Evolutionary conservation across 2,329 filamentous ascomycete species (phyloP).

Genomic region (Pseudocercospora pini-densiflorae): DNA sequence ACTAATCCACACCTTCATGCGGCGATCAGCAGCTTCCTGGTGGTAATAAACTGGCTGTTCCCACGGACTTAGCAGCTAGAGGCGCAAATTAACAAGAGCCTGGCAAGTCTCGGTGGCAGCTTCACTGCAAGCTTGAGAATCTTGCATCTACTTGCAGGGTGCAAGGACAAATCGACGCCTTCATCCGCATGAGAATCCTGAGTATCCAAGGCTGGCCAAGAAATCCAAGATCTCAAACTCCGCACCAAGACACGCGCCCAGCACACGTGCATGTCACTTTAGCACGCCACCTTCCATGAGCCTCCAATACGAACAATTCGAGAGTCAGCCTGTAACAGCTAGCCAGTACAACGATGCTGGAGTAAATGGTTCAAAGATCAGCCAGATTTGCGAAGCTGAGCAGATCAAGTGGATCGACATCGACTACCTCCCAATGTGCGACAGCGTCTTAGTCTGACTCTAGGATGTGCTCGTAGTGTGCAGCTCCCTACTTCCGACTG

Average conservation of each 20-base stretch:
- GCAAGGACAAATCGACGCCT: not conserved
- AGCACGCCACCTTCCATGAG: constrained; percentile 13
- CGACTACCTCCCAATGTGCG: not conserved
- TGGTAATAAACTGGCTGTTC: not conserved
- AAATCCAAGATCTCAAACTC: constrained; percentile 16
- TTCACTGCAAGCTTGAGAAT: not conserved
- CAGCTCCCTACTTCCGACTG: not conserved
- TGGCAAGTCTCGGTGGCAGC: not conserved
- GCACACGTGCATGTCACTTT: constrained; percentile 14
- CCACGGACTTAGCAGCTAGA: not conserved
- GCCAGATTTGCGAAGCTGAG: not conserved
- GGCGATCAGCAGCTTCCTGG: not conserved
- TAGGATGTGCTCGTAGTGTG: not conserved
- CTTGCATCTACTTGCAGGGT: not conserved
- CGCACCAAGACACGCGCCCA: constrained; percentile 21
- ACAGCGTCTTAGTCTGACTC: not conserved
- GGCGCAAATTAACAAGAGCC: not conserved
- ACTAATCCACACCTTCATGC: not conserved
- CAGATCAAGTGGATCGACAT: not conserved
- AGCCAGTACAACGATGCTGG: not conserved
- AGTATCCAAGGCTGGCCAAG: not conserved
- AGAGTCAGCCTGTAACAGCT: not conserved
- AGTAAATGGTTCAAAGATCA: not conserved
- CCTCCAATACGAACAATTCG: constrained; percentile 8
- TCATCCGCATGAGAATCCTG: not conserved